Evolutionary conservation across 1,284 basidiomycete species (phyloP).

Genomic region (Sporisorium graminicola): DNA sequence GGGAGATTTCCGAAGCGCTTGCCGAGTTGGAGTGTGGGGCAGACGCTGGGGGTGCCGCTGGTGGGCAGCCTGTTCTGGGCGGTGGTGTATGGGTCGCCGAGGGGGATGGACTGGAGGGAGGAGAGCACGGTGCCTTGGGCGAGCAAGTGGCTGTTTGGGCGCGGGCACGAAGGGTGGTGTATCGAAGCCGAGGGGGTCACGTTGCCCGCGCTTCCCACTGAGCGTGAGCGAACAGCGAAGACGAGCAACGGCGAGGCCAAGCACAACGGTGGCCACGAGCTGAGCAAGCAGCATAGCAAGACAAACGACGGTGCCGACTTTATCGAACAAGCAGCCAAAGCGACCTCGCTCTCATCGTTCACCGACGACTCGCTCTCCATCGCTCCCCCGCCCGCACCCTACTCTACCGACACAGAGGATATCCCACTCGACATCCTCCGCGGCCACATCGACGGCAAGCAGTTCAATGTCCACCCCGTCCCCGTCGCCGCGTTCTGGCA

Average conservation of each 20-base stretch:
- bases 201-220: conserved; percentile 25
- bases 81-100: conserved; percentile 27
- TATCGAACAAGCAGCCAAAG: conserved; percentile 7
- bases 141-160: conserved; percentile 30
- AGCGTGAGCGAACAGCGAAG: neutral
- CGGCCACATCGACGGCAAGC: conserved; percentile 10
- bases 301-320: neutral
- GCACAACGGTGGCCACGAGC: neutral
- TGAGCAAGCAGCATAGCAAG: neutral
- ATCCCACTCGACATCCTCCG: conserved; percentile 21
- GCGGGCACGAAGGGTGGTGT: conserved; percentile 37
- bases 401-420: conserved; percentile 2
- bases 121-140: conserved; percentile 21
- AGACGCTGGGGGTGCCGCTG: conserved; percentile 24
- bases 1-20: conserved; percentile 16
- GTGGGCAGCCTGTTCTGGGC: conserved; percentile 40
- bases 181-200: conserved; percentile 38
- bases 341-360: conserved; percentile 5
- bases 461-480: conserved; percentile 8
- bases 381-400: conserved; percentile 16
- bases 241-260: neutral
- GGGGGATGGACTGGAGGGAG: conserved; percentile 23
- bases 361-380: neutral
- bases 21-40: conserved; percentile 18
- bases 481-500: conserved; percentile 31